Conservation (phyloP, 2,329 filamentous ascomycete genomes). For the Fusarium compactum region DNA sequence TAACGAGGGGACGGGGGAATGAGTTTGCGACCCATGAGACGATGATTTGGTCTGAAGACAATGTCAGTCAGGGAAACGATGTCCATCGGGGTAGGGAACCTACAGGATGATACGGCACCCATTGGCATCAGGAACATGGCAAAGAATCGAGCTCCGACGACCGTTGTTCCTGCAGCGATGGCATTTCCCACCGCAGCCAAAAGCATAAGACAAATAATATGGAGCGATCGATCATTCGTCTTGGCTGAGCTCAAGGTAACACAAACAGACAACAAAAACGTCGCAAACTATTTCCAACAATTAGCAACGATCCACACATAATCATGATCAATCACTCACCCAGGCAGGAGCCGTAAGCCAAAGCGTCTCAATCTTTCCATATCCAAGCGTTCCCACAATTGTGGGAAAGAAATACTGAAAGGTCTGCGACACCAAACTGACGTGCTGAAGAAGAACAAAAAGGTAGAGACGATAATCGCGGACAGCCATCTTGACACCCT, state of each 20-base stretch:
- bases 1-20: slow-evolving; percentile 76
- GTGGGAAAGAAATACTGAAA: slow-evolving; percentile 76
- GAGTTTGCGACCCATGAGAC: slow-evolving; percentile 78
- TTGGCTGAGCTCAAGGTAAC: slow-evolving; percentile 68
- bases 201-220: slow-evolving; percentile 66
- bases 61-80: too few relatives aligned
- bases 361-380: slow-evolving; percentile 64
- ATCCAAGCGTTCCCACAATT: slow-evolving; percentile 71
- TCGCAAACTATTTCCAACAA: slow-evolving; percentile 54
- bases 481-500: slow-evolving; percentile 62
- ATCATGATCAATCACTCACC: too few relatives aligned
- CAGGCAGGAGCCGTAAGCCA: slow-evolving; percentile 70
- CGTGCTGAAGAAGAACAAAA: slow-evolving; percentile 66
- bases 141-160: slow-evolving; percentile 67
- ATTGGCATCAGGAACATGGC: slow-evolving; percentile 73
- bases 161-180: slow-evolving; percentile 64
- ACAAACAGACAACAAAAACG: slow-evolving; percentile 64
- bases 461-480: slow-evolving; percentile 64
- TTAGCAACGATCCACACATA: too few relatives aligned
- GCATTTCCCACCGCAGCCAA: slow-evolving; percentile 66
- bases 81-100: too few relatives aligned
- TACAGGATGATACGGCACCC: slow-evolving; percentile 63
- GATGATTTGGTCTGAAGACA: slow-evolving; percentile 68
- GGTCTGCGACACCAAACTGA: slow-evolving; percentile 64
- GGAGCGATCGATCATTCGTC: slow-evolving; percentile 66